A percentile compares a stretch with the other conserved stretches of the same genome.
These are phyloP conservation scores for Salix exigua DNA, from an alignment of 345 rosid genomes.

Conservation along the genomic window DNA sequence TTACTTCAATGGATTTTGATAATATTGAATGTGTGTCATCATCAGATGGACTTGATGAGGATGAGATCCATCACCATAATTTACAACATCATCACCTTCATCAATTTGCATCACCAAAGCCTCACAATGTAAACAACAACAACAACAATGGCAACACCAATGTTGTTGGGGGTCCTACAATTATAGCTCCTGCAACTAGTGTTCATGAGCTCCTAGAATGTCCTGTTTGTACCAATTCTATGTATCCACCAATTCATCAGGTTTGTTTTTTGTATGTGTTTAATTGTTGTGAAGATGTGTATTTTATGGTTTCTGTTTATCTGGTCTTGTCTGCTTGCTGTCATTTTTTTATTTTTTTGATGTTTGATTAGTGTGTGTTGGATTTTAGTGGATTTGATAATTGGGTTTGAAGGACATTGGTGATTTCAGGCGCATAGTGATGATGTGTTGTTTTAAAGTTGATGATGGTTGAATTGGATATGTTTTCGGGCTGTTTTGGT, in stretches of 20 bases:
- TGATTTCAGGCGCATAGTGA: neutral
- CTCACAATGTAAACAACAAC: constrained; percentile 30
- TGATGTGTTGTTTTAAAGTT: neutral
- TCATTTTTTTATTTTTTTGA: neutral
- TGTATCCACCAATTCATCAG: constrained; percentile 70
- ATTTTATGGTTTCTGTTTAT: neutral
- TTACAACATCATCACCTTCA: constrained; percentile 37
- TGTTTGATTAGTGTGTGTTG: constrained; percentile 8
- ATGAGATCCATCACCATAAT: constrained; percentile 60
- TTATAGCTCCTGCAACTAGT: constrained; percentile 42
- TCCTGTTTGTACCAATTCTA: constrained; percentile 50
- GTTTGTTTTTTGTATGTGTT: constrained; percentile 24
- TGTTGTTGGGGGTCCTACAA: constrained; percentile 51
- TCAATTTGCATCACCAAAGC: constrained; percentile 64
- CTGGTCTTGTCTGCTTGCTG: neutral
- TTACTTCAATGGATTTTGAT: constrained; percentile 59
- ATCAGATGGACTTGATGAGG: constrained; percentile 58
- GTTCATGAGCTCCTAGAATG: constrained; percentile 76
- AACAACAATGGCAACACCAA: constrained; percentile 27
- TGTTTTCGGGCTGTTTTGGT: neutral
- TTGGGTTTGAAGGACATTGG: constrained; percentile 1
- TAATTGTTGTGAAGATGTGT: neutral
- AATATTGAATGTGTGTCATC: constrained; percentile 76
- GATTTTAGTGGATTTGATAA: constrained; percentile 12
- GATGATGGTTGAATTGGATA: neutral